Base-by-base conservation (phyloP, 208 protist genomes). In the Phytomonas serpens region DNA sequence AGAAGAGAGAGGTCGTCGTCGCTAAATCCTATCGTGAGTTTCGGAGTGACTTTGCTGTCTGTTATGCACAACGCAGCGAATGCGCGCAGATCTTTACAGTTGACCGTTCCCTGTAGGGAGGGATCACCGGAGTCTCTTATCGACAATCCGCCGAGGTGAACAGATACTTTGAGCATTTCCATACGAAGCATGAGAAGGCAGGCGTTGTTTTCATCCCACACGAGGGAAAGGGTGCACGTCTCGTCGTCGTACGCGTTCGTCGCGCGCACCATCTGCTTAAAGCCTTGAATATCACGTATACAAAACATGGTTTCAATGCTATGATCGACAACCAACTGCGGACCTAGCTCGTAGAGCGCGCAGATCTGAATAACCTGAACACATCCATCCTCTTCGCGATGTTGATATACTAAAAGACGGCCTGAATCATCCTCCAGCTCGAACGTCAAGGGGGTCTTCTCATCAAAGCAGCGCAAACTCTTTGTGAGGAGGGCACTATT, bases 321-420 rank as follows among this genome's bases (percentile, higher is more conserved):
- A 62, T 87, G 75, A 47, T 81, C 77, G 1, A 93, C 69, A n/a
- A 80, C 78, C 6, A 93, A 75, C 61, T 77, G 71, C 5, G 85
- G 88, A 4, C 85, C 84, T 42, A 93, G 80, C 67, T 90, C 82
- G 76, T 90, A 83, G 36, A 89, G 38, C 27, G 74, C 83, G 19
- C 78, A 76, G 7, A 93, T 71, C 77, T 81, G 74, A 29, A 77
- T 73, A 14, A 85, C 69, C 34, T 77, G 77, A 34, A 81, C 79
- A 30, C 72, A 72, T 6, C 74, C 71, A 34, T 76, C 73, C 30
- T 84, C 80, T 13, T 69, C 61, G 27, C 64, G 72, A 57, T 73
- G 69, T 65, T 85, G 73, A 64, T 83, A 79, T n/a, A 91, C 68
- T 33, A 85, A 71, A 0, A 86, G 42, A 70, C 64, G 85, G 23